phyloP scores from a whole-genome alignment of 768 basidiomycete species.

The Russula lepida region DNA sequence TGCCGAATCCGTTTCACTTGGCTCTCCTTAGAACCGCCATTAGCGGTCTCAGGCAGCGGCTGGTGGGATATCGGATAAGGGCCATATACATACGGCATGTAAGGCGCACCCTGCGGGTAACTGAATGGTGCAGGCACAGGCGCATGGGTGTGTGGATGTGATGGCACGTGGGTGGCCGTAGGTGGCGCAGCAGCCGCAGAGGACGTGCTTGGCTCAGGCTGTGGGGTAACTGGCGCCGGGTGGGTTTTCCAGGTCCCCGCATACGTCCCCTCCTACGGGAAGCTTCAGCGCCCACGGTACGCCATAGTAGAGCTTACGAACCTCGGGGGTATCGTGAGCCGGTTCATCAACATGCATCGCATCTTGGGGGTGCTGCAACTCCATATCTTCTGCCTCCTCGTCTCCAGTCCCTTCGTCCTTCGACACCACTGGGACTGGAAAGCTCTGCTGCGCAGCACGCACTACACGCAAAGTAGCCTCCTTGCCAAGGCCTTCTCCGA shows the following conservation, averaged over 20 bases:
- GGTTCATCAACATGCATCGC: constrained; percentile 19
- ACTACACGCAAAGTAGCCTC: constrained; percentile 55
- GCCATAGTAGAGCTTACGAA: neutral
- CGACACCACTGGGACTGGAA: constrained; percentile 23
- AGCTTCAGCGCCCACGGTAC: neutral
- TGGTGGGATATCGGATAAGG: constrained; percentile 28
- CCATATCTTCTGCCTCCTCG: constrained; percentile 23
- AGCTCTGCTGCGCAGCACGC: constrained; percentile 47
- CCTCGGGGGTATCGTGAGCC: constrained; percentile 12
- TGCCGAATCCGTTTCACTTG: constrained; percentile 61
- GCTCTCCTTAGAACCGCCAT: constrained; percentile 24
- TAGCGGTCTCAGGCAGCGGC: constrained; percentile 23
- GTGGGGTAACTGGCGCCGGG: constrained; percentile 8
- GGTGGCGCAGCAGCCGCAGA: constrained; percentile 10
- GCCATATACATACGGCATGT: constrained; percentile 32
- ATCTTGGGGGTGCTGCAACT: constrained; percentile 12
- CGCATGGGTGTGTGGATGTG: constrained; percentile 22
- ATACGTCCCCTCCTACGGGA: constrained; percentile 10
- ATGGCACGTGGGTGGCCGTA: constrained; percentile 19
- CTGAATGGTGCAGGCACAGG: constrained; percentile 13
- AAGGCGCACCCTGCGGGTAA: constrained; percentile 24
- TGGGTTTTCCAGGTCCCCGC: constrained; percentile 16
- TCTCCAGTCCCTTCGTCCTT: constrained; percentile 9
- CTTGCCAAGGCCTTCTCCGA: constrained; percentile 52
- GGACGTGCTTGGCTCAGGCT: constrained; percentile 8